phyloP scores from a whole-genome alignment of 805 yeast genomes.

The Suhomyces kilbournensis region DNA sequence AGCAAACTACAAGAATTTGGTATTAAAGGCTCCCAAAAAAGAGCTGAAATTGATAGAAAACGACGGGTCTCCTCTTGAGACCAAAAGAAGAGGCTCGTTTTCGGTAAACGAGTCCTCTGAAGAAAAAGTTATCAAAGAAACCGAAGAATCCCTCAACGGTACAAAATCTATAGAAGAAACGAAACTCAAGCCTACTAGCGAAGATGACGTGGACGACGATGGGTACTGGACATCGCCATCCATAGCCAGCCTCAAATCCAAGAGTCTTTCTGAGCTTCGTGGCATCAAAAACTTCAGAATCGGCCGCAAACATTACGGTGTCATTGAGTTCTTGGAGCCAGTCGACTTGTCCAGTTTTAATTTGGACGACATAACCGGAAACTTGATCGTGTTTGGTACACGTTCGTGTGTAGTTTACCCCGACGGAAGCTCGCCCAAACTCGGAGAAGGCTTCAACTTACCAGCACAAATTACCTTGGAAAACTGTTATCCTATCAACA shows the following conservation, averaged over 20 bases:
- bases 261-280: slow-evolving; percentile 63
- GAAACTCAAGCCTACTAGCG: slow-evolving; percentile 7
- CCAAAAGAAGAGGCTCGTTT: slow-evolving; percentile 1
- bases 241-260: slow-evolving; percentile 53
- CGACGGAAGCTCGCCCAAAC: slow-evolving; percentile 55
- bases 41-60: slow-evolving; percentile 6
- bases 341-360: slow-evolving; percentile 75
- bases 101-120: neutral
- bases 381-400: slow-evolving; percentile 56
- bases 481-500: slow-evolving; percentile 77
- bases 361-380: slow-evolving; percentile 62
- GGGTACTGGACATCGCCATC: slow-evolving; percentile 91
- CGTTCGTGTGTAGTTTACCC: slow-evolving; percentile 73
- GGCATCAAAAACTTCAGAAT: slow-evolving; percentile 62
- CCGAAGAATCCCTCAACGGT: neutral
- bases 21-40: slow-evolving; percentile 45
- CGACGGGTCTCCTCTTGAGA: neutral
- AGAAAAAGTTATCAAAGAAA: neutral
- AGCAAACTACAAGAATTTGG: slow-evolving; percentile 49
- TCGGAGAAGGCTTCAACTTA: slow-evolving; percentile 81
- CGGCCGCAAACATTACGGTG: slow-evolving; percentile 78
- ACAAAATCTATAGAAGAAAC: neutral
- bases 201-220: slow-evolving; percentile 56
- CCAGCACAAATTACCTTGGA: slow-evolving; percentile 71
- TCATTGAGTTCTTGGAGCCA: slow-evolving; percentile 71